These are phyloP conservation scores for Primulina eburnea DNA, from an alignment of 257 asterid species.

Conservation along the genomic window DNA sequence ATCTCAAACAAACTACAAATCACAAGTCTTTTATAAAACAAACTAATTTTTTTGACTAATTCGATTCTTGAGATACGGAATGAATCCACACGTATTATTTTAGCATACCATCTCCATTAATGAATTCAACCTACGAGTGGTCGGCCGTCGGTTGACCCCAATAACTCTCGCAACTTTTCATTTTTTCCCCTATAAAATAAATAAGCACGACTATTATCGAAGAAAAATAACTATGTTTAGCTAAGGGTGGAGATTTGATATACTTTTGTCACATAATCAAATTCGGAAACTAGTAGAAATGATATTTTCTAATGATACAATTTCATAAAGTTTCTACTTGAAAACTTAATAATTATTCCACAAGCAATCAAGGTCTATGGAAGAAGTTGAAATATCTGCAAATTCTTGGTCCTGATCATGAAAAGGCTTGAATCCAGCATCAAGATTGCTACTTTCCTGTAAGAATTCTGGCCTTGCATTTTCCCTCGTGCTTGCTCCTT, in stretches of 20 bases:
- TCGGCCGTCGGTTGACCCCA: too few relatives aligned
- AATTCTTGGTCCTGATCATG: constrained; percentile 30
- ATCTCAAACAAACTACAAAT: too few relatives aligned
- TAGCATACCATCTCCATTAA: too few relatives aligned
- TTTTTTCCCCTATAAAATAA: too few relatives aligned
- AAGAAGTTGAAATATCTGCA: constrained; percentile 18
- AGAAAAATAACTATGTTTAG: constrained; percentile 5
- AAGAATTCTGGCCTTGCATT: constrained; percentile 14
- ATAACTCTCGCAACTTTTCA: too few relatives aligned
- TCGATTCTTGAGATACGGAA: too few relatives aligned
- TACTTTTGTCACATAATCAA: constrained; percentile 2
- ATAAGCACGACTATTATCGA: constrained; percentile 4
- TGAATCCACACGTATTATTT: too few relatives aligned
- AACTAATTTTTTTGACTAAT: too few relatives aligned
- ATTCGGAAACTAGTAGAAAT: neutral
- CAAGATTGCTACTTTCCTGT: constrained; percentile 19
- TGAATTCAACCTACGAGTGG: too few relatives aligned
- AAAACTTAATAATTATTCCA: neutral
- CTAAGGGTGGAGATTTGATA: neutral
- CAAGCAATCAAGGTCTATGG: constrained; percentile 39
- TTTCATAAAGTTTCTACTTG: neutral
- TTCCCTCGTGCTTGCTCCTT: constrained; percentile 17
- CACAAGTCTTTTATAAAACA: too few relatives aligned
- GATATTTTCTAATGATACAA: neutral
- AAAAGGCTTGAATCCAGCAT: constrained; percentile 15